Conservation (phyloP, 177 flowering plant genomes). For the Vitis hybrid region DNA sequence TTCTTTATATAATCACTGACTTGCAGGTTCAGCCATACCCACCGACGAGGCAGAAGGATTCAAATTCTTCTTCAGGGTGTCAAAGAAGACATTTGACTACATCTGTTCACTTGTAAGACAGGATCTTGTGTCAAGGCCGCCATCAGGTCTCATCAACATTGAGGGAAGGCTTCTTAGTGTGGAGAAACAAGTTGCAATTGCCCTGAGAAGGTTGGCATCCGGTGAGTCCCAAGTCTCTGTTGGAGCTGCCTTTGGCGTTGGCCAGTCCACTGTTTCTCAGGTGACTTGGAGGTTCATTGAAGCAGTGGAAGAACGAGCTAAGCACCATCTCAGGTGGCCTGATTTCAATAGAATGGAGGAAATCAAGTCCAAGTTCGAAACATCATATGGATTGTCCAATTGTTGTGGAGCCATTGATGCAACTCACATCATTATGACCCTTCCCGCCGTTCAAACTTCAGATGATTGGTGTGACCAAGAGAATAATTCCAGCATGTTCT, state of each 20-base stretch:
- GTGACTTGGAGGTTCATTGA: slow-evolving; percentile 97
- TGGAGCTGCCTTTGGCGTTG: slow-evolving; percentile 91
- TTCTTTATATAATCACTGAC: background rate
- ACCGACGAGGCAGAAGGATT: slow-evolving; percentile 74
- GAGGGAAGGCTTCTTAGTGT: slow-evolving; percentile 98
- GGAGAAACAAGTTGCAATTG: slow-evolving; percentile 95
- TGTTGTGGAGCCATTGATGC: slow-evolving; percentile 94
- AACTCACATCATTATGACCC: slow-evolving; percentile 89
- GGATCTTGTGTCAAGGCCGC: slow-evolving; percentile 91
- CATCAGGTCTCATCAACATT: slow-evolving; percentile 94
- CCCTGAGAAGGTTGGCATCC: slow-evolving; percentile 91
- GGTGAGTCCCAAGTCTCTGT: slow-evolving; percentile 97
- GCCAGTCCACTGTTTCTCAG: slow-evolving; percentile 97
- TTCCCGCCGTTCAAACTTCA: slow-evolving; percentile 91
- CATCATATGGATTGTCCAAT: slow-evolving; percentile 61
- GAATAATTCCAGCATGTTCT: slow-evolving; percentile 52
- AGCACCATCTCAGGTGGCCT: slow-evolving; percentile 92
- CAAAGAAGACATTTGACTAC: slow-evolving; percentile 79
- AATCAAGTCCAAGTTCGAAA: slow-evolving; percentile 66
- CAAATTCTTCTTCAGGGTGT: slow-evolving; percentile 81
- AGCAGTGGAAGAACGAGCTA: slow-evolving; percentile 85
- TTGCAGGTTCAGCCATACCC: slow-evolving; percentile 48
- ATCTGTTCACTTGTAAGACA: slow-evolving; percentile 88
- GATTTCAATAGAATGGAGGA: slow-evolving; percentile 44
- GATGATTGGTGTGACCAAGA: slow-evolving; percentile 93